Base-by-base conservation (phyloP, 495 filamentous ascomycete genomes). In the Thermothielavioides terrestris region DNA sequence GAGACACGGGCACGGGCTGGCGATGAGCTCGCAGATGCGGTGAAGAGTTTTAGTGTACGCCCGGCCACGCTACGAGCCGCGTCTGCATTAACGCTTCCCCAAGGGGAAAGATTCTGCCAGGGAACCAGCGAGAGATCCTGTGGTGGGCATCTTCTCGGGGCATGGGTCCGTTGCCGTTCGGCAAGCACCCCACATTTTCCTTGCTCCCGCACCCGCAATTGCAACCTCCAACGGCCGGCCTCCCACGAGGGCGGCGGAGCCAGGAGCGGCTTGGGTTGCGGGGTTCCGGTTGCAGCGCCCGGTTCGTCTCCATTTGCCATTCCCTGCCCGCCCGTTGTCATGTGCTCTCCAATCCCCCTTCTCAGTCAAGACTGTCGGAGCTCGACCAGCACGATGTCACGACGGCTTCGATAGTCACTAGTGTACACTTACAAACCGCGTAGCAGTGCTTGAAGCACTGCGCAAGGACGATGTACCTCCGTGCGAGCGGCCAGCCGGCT, bases 61-160 rank as follows among this genome's bases (percentile, higher is more conserved):
- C 23, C 40, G 46, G 46, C 21, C 36, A 53, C 54, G 55, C 60
- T 56, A 63, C 50, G 55, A 61, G 58, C 60, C 60, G 60, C 55
- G 53, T 50, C 44, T 62, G 56, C 55, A 59, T 56, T 42, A 34
- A 21, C n/a, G 10, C 20, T 46, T 55, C 35, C 52, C 50, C 56
- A 51, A n/a, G n/a, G n/a, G n/a, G n/a, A n/a, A n/a, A n/a, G n/a
- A n/a, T n/a, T n/a, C n/a, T n/a, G n/a, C n/a, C n/a, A n/a, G n/a
- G n/a, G n/a, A n/a, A n/a, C 34, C 22, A 8, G 3, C n/a, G 15
- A 10, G n/a, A 37, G 12, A 17, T 4, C n/a, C 5, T 6, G 14
- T 10, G 15, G 7, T 4, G 18, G 25, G 4, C 32, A 12, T 18
- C 17, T n/a, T n/a, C n/a, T 9, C 7, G 15, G 11, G 12, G 1